Evolutionary conservation across 1,284 basidiomycete genomes (phyloP), one percentile per base, ranked within the genome.

Genomic region (Blastosporella zonata): DNA sequence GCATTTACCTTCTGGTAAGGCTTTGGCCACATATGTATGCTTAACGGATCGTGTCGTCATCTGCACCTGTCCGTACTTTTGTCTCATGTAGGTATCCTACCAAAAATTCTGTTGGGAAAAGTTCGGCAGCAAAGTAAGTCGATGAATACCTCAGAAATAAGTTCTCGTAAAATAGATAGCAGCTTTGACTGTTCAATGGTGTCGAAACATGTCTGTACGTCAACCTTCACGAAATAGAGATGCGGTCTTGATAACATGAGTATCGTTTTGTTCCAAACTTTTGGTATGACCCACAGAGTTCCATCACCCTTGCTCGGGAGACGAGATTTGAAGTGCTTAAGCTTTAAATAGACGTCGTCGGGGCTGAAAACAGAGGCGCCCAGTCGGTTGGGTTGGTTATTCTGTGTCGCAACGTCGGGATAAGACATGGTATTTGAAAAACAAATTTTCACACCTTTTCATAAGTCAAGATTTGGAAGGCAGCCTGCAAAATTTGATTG

Each of bases 191-290:
- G 97, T 36, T 94, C 86, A 55, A 99, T 98, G 0, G 90, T 93
- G 67, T 99, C 97, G 71, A 98, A 99, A 53, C 94, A 97, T 1
- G 93, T 87, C 53, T 89, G 86, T 12, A 99, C 92, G 62, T 99
- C 97, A 23, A 97, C 83, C 66, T 99, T 99, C 53, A 95, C 93
- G 61, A 99, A 96, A 65, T 94, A 98, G 2, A 97, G 67, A 55
- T 82, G 84, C 0, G 92, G 91, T 18, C 93, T 94, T 31, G 7
- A 33, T 4, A 42, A n/a, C 25, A 29, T 44, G 4, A 52, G 29
- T 34, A 33, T 43, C 31, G 12, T 18, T 29, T 28, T 6, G 12
- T 10, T 5, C 12, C 17, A 13, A 13, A 9, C n/a, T 34, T 3
- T 23, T 31, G 20, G 39, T 12, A 41, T 31, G 23, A 38, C 81